phyloP scores from a whole-genome alignment of 192 early-diverging fungal species.

The Backusella morwellensis region DNA sequence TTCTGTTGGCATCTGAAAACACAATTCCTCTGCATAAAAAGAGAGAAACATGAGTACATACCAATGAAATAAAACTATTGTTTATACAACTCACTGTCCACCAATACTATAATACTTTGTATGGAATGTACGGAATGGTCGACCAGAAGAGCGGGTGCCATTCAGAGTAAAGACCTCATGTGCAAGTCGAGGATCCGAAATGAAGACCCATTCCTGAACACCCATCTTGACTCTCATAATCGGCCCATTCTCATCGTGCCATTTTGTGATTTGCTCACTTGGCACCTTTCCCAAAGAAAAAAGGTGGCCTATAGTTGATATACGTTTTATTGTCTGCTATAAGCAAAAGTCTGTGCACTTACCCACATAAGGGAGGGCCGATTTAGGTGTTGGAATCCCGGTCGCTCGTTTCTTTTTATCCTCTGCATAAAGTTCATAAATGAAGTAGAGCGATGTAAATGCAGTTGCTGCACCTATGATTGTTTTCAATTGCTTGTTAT shows the following conservation, averaged over 20 bases:
- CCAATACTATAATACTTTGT: background rate
- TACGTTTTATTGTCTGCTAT: too few species aligned
- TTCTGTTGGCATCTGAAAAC: background rate
- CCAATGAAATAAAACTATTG: background rate
- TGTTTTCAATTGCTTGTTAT: background rate
- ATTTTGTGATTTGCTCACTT: background rate
- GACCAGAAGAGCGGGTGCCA: background rate
- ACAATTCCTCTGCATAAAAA: background rate
- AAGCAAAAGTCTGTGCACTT: too few species aligned
- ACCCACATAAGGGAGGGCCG: too few species aligned
- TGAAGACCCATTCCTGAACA: constrained; percentile 8
- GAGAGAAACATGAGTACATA: background rate
- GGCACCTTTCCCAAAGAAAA: background rate
- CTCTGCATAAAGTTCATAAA: background rate
- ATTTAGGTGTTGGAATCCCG: background rate
- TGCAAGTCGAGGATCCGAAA: constrained; percentile 2
- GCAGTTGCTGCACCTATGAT: background rate
- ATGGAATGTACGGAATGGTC: background rate
- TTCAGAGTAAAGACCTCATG: constrained; percentile 5
- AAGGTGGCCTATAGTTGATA: background rate
- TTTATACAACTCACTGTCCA: background rate
- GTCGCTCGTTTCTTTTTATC: background rate
- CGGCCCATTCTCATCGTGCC: constrained; percentile 1
- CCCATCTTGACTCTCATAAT: constrained; percentile 9
- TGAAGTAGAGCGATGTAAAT: background rate